phyloP scores from a whole-genome alignment of 2,329 filamentous ascomycete species.

The Epichloe gansuensis region DNA sequence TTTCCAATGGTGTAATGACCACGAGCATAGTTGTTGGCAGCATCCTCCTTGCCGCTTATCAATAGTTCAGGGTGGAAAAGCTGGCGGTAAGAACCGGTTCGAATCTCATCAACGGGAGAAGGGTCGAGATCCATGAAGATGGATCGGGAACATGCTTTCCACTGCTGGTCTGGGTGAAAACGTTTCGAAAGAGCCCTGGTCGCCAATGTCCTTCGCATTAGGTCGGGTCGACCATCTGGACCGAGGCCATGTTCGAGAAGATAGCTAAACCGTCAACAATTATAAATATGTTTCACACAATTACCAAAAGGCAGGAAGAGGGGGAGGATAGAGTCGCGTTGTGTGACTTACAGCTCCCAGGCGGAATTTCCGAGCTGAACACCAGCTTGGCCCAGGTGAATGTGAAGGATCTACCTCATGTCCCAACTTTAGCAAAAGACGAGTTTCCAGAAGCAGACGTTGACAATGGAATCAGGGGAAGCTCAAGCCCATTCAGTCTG shows the following conservation, averaged over 20 bases:
- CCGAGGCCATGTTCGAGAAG: constrained; percentile 61
- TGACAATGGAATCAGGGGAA: not conserved
- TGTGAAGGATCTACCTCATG: constrained; percentile 43
- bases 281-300: constrained; percentile 9
- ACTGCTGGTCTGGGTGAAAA: constrained; percentile 62
- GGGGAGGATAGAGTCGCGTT: constrained; percentile 9
- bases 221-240: constrained; percentile 51
- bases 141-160: constrained; percentile 61
- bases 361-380: constrained; percentile 64
- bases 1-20: constrained; percentile 68
- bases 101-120: constrained; percentile 63
- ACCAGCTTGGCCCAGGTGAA: constrained; percentile 57
- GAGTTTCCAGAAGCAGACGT: not conserved
- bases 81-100: constrained; percentile 53
- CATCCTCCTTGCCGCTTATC: constrained; percentile 66
- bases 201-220: constrained; percentile 44
- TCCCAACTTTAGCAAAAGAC: constrained; percentile 8
- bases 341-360: constrained; percentile 57
- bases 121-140: constrained; percentile 64
- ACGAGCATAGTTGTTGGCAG: constrained; percentile 66
- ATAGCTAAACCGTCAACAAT: constrained; percentile 37
- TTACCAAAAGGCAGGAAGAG: not conserved
- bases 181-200: constrained; percentile 56
- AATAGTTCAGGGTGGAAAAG: constrained; percentile 63
- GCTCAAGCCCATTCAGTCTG: not conserved